These are phyloP conservation scores for Alternaria novae-zelandiae DNA, from an alignment of 2,329 filamentous ascomycete genomes.

Conservation along the genomic window DNA sequence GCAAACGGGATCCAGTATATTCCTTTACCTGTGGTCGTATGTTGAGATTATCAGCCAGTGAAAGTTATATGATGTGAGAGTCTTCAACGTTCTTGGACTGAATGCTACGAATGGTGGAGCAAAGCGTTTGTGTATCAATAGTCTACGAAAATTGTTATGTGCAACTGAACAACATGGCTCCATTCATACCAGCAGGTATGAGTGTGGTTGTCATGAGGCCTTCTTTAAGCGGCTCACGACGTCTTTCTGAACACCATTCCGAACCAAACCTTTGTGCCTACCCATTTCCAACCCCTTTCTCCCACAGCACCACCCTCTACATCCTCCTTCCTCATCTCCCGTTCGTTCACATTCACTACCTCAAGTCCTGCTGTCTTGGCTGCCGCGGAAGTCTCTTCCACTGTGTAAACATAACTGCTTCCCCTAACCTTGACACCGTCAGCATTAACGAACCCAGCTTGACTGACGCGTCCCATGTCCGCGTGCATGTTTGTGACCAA, in stretches of 20 bases:
- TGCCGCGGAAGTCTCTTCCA: constrained; percentile 59
- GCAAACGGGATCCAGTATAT: too few species aligned
- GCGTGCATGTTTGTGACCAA: constrained; percentile 73
- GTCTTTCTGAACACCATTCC: constrained; percentile 39
- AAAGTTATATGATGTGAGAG: too few species aligned
- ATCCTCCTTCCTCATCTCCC: constrained; percentile 38
- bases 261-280: constrained; percentile 50
- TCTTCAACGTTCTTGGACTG: too few species aligned
- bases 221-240: too few species aligned
- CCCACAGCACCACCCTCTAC: constrained; percentile 38
- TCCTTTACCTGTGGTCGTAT: too few species aligned
- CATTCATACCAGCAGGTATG: too few species aligned
- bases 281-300: constrained; percentile 49
- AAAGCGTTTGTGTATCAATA: too few species aligned
- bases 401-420: constrained; percentile 63
- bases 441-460: constrained; percentile 67
- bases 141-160: too few species aligned
- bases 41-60: too few species aligned
- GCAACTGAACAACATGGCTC: too few species aligned
- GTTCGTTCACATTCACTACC: constrained; percentile 36
- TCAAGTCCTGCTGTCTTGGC: constrained; percentile 49
- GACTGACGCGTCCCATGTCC: constrained; percentile 65
- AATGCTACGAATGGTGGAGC: too few species aligned
- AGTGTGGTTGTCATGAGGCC: too few species aligned
- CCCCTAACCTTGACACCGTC: constrained; percentile 63